Base-by-base conservation (phyloP, 169 alveolate genomes). In the Plasmodium knowlesi region DNA sequence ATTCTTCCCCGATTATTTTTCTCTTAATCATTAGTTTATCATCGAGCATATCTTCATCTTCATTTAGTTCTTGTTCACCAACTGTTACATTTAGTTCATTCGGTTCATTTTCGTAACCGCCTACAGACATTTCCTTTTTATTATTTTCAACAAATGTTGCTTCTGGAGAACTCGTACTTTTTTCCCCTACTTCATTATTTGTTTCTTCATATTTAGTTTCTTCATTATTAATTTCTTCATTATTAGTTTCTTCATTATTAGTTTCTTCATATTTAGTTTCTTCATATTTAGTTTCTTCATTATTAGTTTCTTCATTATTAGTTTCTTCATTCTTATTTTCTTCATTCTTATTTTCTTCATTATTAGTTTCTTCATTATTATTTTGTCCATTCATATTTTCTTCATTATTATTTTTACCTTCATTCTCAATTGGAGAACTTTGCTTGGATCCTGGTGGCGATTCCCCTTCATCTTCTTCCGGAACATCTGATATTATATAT, bases 11-110 rank as follows among this genome's bases (percentile, higher is more conserved):
- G 0, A 8, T 5, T 28, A 32, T 10, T 46, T 28, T 39, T 80
- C 86, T 80, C 41, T 41, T 80, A 46, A 80, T 46, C 86, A 80
- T 80, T 16, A 80, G 25, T 80, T 37, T 25, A 19, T 46, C 76
- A 80, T 80, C 86, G 46, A 54, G 67, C 39, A 80, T 41, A 80
- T 80, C 86, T 12, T 80, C 76, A 80, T 80, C 86, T 22, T 61
- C 74, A 61, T 19, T 61, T 61, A 46, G 57, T 46, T 46, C 57
- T 12, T 46, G 5, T 39, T 78, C 50, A 10, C 10, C 84, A 78
- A 32, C 28, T 32, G 9, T 34, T 32, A 0, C 53, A 78, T 78
- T 25, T 46, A 46, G 2, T 46, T 46, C 57, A 46, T 46, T 46
- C 57, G n/a, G 37, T 61, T 61, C 37, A 61, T 61, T 9, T 61